Evolutionary conservation across 1,139 yeast genomes (phyloP), one percentile per base, ranked within the genome.

Genomic region (Debaryomycetaceae sp.): DNA sequence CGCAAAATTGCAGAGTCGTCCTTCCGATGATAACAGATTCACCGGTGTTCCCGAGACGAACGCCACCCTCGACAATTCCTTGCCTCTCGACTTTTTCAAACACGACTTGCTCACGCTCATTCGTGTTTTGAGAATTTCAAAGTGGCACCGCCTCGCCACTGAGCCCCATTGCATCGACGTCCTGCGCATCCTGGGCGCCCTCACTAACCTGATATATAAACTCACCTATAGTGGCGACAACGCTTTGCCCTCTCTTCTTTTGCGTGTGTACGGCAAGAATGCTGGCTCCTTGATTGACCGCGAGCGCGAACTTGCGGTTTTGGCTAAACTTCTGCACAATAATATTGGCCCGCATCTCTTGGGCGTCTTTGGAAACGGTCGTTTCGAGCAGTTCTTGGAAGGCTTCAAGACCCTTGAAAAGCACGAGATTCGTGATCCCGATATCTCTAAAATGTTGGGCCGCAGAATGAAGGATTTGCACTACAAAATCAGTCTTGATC

Each of bases 401-500:
- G 82, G 90, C 30, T 86, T 86, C 21, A 60, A 72, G 34, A 78
- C 96, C 2, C 64, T 90, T 37, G 72, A 76, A 27, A 78, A 74
- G 42, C 66, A 69, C 10, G 85, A 82, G 40, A 72, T 90, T 33
- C 68, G 93, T 47, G 75, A 77, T 38, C 76, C 82, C 36, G 75
- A 77, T 15, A 76, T 82, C 14, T 76, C 90, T 28, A 77, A 79
- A 39, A 82, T 83, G 62, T 78, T 90, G 39, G 96, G 95, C 7
- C 75, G 95, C 59, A 77, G 98, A 58, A 90, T 90, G 97, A 79
- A 90, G 44, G 97, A 90, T 43, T 65, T 90, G 36, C 98, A 90
- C 48, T 68, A 68, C 36, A 86, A 87, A 44, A 75, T 90, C 19
- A 73, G 71, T n/a, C 57, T 90, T 32, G 68, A 71, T 21, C 49